Percentiles rank a stretch among this genome's conserved stretches.
Conservation (phyloP, 2,329 filamentous ascomycete species). For the Tympanopsis confertula region DNA sequence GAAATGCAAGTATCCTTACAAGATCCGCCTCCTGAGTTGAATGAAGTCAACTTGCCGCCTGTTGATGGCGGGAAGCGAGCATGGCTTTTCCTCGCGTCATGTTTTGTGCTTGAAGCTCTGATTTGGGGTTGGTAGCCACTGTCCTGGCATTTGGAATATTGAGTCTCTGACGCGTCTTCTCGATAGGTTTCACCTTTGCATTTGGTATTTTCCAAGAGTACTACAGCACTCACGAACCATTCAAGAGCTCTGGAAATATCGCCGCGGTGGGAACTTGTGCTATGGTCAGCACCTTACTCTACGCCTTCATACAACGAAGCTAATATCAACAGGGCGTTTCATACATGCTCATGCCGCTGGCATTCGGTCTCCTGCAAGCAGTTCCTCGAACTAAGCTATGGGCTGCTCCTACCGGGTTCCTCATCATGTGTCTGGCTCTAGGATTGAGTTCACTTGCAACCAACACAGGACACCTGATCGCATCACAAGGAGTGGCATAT, state of each 20-base stretch:
- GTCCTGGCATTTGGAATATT: neutral
- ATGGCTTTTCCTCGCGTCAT: slow-evolving; percentile 34
- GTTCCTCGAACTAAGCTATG: slow-evolving; percentile 20
- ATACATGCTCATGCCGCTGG: slow-evolving; percentile 29
- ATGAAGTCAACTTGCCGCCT: too few relatives aligned
- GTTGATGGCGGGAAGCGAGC: slow-evolving; percentile 36
- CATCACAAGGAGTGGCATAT: slow-evolving; percentile 31
- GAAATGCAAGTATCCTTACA: too few relatives aligned
- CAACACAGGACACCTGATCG: slow-evolving; percentile 26
- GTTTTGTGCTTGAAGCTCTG: slow-evolving; percentile 38
- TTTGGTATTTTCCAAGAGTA: slow-evolving; percentile 30
- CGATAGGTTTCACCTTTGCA: slow-evolving; percentile 15
- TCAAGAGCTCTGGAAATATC: slow-evolving; percentile 21
- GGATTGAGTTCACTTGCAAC: slow-evolving; percentile 27
- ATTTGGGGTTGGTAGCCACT: slow-evolving; percentile 38
- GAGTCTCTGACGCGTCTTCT: neutral
- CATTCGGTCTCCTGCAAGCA: slow-evolving; percentile 19
- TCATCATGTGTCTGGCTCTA: slow-evolving; percentile 13
- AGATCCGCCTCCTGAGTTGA: too few relatives aligned
- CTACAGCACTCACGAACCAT: slow-evolving; percentile 21
- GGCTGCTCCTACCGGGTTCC: slow-evolving; percentile 21
- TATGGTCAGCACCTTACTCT: slow-evolving; percentile 10
- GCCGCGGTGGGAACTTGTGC: slow-evolving; percentile 31
- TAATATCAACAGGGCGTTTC: slow-evolving; percentile 24
- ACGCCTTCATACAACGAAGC: slow-evolving; percentile 2